Evolutionary conservation across 1,284 basidiomycete genomes (phyloP), one percentile per base, ranked within the genome.

Genomic region (Pseudozyma sp.): DNA sequence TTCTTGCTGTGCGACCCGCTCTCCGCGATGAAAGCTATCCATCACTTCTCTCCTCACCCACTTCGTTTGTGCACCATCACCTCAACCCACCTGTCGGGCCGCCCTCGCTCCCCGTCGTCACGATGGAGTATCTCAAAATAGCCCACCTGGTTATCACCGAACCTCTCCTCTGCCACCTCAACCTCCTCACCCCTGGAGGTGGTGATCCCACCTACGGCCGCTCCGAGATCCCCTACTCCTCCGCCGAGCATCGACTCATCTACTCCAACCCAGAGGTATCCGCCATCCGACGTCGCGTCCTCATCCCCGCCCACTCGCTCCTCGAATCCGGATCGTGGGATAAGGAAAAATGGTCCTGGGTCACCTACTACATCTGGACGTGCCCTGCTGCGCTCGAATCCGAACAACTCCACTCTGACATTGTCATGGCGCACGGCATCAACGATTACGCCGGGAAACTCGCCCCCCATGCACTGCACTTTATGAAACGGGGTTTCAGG

Each of bases 401-500:
- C 48, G 73, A 78, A 33, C 46, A 67, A 30, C 66, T 81, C 6
- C 68, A 79, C 47, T 54, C 70, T 9, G 81, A 82, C 54, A 68
- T 82, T 7, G 70, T 81, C 49, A 54, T 83, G 45, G 68, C 73
- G 6, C 81, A 83, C 59, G 81, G 81, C 10, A 80, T 83, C 66
- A 83, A 83, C 52, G 78, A 81, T 47, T 82, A 83, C 50, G 75
- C 75, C 4, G 80, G 77, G 29, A 83, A 75, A 37, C 86, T 86
- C 48, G 83, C 84, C 0, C 85, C 86, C 9, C 86, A 87, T 53
- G 83, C 86, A 8, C 71, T 72, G 4, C 82, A 85, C 47, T 86
- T 87, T 59, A 80, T 87, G 48, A 81, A 85, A 58, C 83, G 85
- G 5, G 87, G 87, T 0, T 88, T 87, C 75, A 81, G 87, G 29